Evolutionary conservation across 106 monocot species (phyloP).

Genomic region (Acorus calamus): DNA sequence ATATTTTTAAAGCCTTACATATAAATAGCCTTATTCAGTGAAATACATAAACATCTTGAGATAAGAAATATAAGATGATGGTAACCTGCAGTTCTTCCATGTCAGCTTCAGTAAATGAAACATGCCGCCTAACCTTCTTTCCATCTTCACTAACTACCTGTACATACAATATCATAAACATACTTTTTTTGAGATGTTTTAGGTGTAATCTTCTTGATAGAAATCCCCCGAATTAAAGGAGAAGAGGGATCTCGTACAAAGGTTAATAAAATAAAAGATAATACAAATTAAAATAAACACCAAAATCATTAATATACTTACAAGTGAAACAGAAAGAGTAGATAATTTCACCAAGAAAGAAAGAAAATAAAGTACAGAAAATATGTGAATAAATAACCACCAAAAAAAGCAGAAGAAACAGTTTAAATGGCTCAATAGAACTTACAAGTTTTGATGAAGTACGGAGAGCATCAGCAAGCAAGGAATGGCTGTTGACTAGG

Average conservation of each 20-base stretch:
- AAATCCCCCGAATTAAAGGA: background rate
- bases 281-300: background rate
- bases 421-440: slow-evolving; percentile 2
- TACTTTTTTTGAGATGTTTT: too few species aligned
- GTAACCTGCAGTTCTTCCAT: slow-evolving; percentile 46
- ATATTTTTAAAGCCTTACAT: too few species aligned
- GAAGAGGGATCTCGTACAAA: background rate
- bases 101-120: slow-evolving; percentile 75
- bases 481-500: slow-evolving; percentile 46
- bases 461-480: slow-evolving; percentile 76
- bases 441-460: slow-evolving; percentile 91
- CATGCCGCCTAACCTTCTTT: slow-evolving; percentile 73
- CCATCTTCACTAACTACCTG: slow-evolving; percentile 98
- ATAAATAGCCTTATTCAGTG: background rate
- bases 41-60: too few species aligned
- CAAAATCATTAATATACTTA: too few species aligned
- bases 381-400: too few species aligned
- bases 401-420: too few species aligned
- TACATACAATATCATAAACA: background rate
- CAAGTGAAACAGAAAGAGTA: too few species aligned
- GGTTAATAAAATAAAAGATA: background rate
- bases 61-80: too few species aligned
- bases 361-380: too few species aligned
- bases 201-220: too few species aligned
- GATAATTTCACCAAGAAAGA: too few species aligned